Conservation (phyloP, 2,329 filamentous ascomycete genomes). For the Cryphonectria radicalis region DNA sequence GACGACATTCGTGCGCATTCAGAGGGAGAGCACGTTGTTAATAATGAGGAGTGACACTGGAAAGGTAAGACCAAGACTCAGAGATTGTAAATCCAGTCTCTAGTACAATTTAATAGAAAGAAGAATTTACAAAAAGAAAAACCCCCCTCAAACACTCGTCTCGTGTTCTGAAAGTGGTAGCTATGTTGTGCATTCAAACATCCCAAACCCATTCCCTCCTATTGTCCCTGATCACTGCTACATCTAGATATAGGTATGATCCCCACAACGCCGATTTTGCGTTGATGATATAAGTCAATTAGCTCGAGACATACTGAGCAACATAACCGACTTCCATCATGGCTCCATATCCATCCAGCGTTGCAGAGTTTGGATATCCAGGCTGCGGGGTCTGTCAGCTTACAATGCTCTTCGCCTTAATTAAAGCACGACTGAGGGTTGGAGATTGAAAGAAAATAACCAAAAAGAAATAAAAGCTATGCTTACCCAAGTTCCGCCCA, state of each 20-base stretch:
- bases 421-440: not conserved
- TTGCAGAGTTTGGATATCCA: conserved; percentile 36
- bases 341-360: conserved; percentile 35
- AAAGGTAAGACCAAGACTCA: not conserved
- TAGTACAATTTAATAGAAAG: not conserved
- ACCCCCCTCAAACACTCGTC: not conserved
- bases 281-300: not conserved
- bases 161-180: not conserved
- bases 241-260: not conserved
- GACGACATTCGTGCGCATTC: not conserved
- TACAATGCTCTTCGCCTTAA: not conserved
- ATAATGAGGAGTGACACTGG: not conserved
- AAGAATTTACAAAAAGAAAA: not conserved
- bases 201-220: not conserved
- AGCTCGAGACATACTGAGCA: conserved; percentile 28
- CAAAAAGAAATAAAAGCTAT: not conserved
- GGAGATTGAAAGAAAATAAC: not conserved
- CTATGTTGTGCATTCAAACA: not conserved
- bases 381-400: conserved; percentile 31
- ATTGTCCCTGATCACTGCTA: not conserved
- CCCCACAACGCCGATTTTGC: not conserved
- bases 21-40: not conserved
- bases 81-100: not conserved
- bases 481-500: conserved; percentile 40
- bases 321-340: conserved; percentile 41